Base-by-base conservation (phyloP, 331 rosid species). In the Pyracantha coccinea region DNA sequence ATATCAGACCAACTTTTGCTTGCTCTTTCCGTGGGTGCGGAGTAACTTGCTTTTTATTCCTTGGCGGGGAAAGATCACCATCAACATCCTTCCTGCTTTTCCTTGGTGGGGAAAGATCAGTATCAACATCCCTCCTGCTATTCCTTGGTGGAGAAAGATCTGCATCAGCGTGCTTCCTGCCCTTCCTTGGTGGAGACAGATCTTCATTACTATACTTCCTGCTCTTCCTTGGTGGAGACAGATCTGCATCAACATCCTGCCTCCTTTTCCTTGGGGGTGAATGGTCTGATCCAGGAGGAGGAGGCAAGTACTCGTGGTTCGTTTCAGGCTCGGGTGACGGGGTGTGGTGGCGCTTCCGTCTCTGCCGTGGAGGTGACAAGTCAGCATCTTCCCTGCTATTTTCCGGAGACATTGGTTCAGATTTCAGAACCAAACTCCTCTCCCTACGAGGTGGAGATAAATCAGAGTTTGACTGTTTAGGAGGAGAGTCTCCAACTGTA, bases 101-200 rank as follows among this genome's bases (percentile, higher is more conserved):
- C 83, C 98, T 91, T 32, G 89, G 97, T 38, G 93, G 97, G 8
- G 97, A 93, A 86, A 89, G 87, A 78, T 93, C 93, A 14, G 75
- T 24, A 2, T 80, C 81, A 72, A 41, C 73, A 77, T 78, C 82
- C 61, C 76, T 83, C 63, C 69, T 80, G 13, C 78, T 74, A 79
- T 83, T 89, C 82, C 97, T 89, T 57, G 88, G 96, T 28, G 90
- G 92, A 17, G 96, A 92, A 84, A 88, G 85, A 75, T 92, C 91
- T 8, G 15, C 8, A 66, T 81, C 80, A 67, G 32, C 69, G 73
- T 79, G 77, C 64, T 77, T 83, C 68, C 76, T 78, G 10, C 81
- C 77, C 83, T 81, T 90, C 81, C 96, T 90, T 59, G 89, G 93
- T 23, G 93, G 97, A 19, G 96, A 90, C 79, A 89, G 88, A 78